Evolutionary conservation across 73 alveolate species (phyloP).

Genomic region (Stentor coeruleus): DNA sequence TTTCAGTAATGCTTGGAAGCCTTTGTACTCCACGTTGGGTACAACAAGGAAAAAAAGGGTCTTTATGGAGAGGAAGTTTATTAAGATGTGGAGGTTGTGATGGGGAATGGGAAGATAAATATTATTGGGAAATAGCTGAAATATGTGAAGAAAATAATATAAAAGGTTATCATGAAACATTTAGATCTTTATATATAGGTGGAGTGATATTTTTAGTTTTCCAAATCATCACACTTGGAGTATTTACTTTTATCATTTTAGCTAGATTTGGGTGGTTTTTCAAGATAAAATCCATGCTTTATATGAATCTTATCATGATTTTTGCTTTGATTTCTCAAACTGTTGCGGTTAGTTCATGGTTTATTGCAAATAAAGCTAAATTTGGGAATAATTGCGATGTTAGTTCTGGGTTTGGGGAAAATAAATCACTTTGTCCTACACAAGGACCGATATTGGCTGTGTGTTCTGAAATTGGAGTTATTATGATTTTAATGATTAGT

Average conservation of each 20-base stretch:
- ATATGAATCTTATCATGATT: neutral
- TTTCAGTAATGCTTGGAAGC: neutral
- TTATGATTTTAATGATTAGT: neutral
- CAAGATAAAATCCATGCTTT: neutral
- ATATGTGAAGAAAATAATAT: neutral
- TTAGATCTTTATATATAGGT: neutral
- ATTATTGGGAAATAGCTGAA: neutral
- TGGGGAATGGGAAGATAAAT: slow-evolving; percentile 18
- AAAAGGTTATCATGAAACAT: neutral
- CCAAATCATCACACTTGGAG: neutral
- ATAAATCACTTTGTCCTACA: neutral
- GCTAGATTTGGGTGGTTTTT: neutral
- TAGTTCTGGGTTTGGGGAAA: neutral
- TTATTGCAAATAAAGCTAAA: neutral
- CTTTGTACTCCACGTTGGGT: slow-evolving; percentile 18
- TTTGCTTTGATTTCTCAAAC: neutral
- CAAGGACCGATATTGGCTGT: slow-evolving; percentile 14
- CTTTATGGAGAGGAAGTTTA: slow-evolving; percentile 11
- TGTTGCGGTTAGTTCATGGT: neutral
- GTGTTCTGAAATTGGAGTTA: neutral
- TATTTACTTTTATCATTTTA: neutral
- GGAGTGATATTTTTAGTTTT: neutral
- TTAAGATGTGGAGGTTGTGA: slow-evolving; percentile 8
- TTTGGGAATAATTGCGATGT: neutral
- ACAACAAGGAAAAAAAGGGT: neutral